phyloP scores from a whole-genome alignment of 495 filamentous ascomycete species.

The Penicillium tannophilum region DNA sequence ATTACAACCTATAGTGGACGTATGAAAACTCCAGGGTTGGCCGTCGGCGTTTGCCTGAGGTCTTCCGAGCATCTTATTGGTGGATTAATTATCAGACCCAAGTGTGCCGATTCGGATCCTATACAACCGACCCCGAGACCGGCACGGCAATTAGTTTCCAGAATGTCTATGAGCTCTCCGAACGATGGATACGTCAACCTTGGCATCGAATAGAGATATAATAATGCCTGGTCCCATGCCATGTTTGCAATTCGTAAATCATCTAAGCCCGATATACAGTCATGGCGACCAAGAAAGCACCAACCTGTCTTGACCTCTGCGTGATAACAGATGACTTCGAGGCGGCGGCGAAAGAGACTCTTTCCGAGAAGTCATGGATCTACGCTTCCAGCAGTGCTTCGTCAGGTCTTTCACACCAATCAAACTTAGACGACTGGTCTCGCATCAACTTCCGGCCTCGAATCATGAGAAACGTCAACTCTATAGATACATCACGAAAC shows the following conservation, averaged over 20 bases:
- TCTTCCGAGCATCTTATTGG: too few species aligned
- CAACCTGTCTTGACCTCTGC: constrained; percentile 15
- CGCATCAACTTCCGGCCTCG: constrained; percentile 27
- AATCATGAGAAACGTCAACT: constrained; percentile 22
- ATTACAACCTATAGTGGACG: too few species aligned
- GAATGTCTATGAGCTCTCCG: background rate
- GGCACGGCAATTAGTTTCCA: constrained; percentile 2
- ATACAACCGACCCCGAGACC: background rate
- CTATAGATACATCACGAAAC: constrained; percentile 18
- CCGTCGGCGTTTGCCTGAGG: too few species aligned
- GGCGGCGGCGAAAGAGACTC: constrained; percentile 20
- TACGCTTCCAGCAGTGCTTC: constrained; percentile 26
- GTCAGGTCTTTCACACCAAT: constrained; percentile 18
- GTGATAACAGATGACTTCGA: constrained; percentile 22
- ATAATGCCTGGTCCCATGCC: background rate
- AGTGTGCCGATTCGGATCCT: too few species aligned
- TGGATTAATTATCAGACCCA: too few species aligned
- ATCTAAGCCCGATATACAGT: background rate
- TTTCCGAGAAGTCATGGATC: constrained; percentile 25
- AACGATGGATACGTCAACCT: background rate
- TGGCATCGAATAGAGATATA: background rate
- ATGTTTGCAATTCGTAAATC: too few species aligned
- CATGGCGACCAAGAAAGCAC: constrained; percentile 12
- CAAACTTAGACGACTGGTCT: constrained; percentile 29
- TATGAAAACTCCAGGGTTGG: too few species aligned